Base-by-base conservation (phyloP, 768 basidiomycete genomes). In the Termitomyces sp. region DNA sequence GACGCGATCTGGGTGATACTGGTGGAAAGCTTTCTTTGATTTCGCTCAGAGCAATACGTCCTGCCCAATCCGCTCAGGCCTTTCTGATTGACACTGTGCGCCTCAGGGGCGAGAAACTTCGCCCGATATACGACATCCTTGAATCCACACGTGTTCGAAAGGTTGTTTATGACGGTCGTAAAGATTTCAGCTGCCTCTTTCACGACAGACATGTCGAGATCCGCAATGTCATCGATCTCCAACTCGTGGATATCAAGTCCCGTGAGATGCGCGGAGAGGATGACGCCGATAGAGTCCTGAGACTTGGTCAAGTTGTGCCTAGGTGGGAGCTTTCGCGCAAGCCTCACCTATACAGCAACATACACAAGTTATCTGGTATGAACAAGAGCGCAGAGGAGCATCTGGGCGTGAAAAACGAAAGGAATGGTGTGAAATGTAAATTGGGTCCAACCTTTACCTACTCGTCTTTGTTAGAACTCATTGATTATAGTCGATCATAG, bases 111-210 rank as follows among this genome's bases (percentile, higher is more conserved):
- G 6, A 31, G n/a, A 36, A 8, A 6, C 58, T 62, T 5, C 50
- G 41, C 16, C 61, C 57, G 3, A 52, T 62, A 22, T 62, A 51
- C 16, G 54, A 58, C 20, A 55, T 62, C 50, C 54, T 62, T 13
- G 49, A 58, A 58, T 62, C 61, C 7, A n/a, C 33, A 13, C n/a
- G 16, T 13, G 44, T 58, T 49, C 7, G 4, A 36, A 62, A 62
- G 45, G 45, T 58, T 30, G 54, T 62, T 3, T 62, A 51, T 46
- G 61, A 62, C 24, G 61, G 58, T 24, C 53, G 61, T 27, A 62
- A 50, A 39, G 61, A 62, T 47, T 62, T 39, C 20, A 62, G 57
- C 49, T 62, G 57, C 45, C 61, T 62, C 8, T 58, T 41, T 6
- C 57, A 62, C 6, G 54, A 62, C 45, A 9, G 55, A 24, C 24